Percentiles rank a stretch among this genome's conserved stretches.
phyloP scores from a whole-genome alignment of 495 filamentous ascomycete species.

The Penicillium atrosanguineum region DNA sequence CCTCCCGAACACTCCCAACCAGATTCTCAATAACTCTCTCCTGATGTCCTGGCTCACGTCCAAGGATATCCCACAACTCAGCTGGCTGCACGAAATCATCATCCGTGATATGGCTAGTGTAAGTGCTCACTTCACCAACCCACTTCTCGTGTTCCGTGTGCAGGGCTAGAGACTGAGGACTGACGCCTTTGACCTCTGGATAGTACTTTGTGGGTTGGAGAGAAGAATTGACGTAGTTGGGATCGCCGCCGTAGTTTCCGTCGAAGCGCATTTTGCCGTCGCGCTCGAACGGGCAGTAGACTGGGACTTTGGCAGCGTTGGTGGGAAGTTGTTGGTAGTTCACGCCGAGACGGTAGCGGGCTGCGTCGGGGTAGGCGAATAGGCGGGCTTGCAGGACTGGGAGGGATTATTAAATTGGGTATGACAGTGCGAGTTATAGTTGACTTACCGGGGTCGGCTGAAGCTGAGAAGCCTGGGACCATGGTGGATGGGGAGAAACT shows the following conservation, averaged over 20 bases:
- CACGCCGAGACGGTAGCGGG: conserved; percentile 63
- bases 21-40: conserved; percentile 58
- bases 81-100: conserved; percentile 23
- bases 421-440: neutral
- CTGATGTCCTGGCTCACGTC: conserved; percentile 55
- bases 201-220: conserved; percentile 21
- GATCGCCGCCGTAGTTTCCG: conserved; percentile 60
- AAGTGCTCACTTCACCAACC: conserved; percentile 40
- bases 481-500: conserved; percentile 51
- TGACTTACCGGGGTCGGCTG: conserved; percentile 43
- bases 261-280: conserved; percentile 64
- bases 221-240: conserved; percentile 52
- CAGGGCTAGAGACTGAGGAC: conserved; percentile 5
- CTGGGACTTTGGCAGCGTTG: conserved; percentile 26
- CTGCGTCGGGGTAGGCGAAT: conserved; percentile 68
- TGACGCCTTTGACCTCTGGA: conserved; percentile 11
- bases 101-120: conserved; percentile 22
- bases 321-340: conserved; percentile 59
- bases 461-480: conserved; percentile 44
- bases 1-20: conserved; percentile 30
- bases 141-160: conserved; percentile 55
- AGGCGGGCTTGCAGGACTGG: conserved; percentile 64
- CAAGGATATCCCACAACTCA: conserved; percentile 47
- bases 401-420: conserved; percentile 10
- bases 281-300: conserved; percentile 69